Evolutionary conservation across 163 green algal species (phyloP).

Genomic region (Chlamydomonas reinhardtii): DNA sequence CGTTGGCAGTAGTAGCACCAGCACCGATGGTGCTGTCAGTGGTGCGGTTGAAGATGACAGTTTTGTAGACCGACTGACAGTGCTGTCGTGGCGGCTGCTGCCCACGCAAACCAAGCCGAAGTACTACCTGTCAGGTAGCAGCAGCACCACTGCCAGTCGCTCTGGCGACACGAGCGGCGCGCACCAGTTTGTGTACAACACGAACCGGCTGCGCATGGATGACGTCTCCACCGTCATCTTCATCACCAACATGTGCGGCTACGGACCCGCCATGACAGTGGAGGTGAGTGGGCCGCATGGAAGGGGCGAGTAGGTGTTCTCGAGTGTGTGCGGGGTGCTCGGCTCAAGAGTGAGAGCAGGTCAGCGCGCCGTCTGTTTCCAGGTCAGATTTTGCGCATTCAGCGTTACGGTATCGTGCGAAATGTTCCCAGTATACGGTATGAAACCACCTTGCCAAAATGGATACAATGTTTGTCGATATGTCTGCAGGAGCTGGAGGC

Average conservation of each 20-base stretch:
- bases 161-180: neutral
- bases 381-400: no score
- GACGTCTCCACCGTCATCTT: slow-evolving; percentile 48
- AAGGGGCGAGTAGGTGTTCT: no score
- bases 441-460: no score
- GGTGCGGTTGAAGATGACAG: no score
- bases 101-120: neutral
- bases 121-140: neutral
- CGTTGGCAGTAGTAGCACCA: no score
- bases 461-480: no score
- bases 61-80: neutral
- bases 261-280: neutral
- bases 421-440: no score
- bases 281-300: slow-evolving; percentile 6
- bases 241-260: slow-evolving; percentile 44
- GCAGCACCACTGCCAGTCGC: neutral
- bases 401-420: no score
- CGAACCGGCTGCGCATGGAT: slow-evolving; percentile 21
- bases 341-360: no score
- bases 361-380: no score
- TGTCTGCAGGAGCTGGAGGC: slow-evolving; percentile 23
- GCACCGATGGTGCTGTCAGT: neutral
- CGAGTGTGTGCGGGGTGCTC: no score
- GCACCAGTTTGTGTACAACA: slow-evolving; percentile 14
- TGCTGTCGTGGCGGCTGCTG: neutral